Evolutionary conservation across 2,329 filamentous ascomycete species (phyloP).

Genomic region (Verticillium isaacii): DNA sequence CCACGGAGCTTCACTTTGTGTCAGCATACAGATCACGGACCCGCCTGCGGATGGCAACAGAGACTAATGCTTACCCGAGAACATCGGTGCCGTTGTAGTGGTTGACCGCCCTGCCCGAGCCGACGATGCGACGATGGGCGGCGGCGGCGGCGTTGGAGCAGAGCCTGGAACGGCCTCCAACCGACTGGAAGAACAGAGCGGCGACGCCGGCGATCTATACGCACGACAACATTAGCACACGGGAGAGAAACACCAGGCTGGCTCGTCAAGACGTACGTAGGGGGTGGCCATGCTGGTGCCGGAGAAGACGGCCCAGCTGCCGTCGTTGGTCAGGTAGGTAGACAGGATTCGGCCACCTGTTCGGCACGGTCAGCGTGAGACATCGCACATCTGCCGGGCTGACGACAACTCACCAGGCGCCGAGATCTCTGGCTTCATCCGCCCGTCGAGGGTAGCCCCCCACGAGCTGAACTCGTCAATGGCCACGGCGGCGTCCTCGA

Average conservation of each 20-base stretch:
- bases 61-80: background rate
- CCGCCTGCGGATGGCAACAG: too few relatives aligned
- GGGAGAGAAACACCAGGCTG: too few relatives aligned
- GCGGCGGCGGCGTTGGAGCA: background rate
- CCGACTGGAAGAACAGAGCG: slow-evolving; percentile 7
- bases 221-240: background rate
- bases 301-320: slow-evolving; percentile 8
- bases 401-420: slow-evolving; percentile 35
- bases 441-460: slow-evolving; percentile 56
- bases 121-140: background rate
- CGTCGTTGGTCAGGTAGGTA: slow-evolving; percentile 3
- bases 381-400: too few relatives aligned
- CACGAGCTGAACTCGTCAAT: slow-evolving; percentile 47
- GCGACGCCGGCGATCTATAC: slow-evolving; percentile 5
- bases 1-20: background rate
- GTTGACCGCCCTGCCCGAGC: background rate
- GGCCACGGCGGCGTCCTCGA: background rate
- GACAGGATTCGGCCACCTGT: slow-evolving; percentile 2
- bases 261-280: background rate
- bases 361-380: background rate
- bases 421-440: slow-evolving; percentile 49
- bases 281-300: slow-evolving; percentile 15
- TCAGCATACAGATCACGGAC: background rate
- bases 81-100: background rate
- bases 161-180: background rate